Evolutionary conservation across 345 rosid species (phyloP), one percentile per base, ranked within the genome.

Genomic region (Rhizophora apiculata): DNA sequence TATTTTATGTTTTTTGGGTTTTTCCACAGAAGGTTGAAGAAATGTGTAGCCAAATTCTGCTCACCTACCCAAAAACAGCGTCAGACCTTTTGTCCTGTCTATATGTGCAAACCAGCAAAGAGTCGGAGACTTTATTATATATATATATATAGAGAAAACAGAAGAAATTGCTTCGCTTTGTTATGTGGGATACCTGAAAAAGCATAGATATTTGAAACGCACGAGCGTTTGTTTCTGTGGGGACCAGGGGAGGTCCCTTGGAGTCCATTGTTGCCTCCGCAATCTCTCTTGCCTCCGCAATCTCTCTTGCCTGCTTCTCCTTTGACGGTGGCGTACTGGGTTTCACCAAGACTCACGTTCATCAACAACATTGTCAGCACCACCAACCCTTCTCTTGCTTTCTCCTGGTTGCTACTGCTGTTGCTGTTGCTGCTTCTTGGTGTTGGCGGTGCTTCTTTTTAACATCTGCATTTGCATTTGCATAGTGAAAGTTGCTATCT

Each of bases 301-400:
- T 60, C 71, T 19, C 66, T 63, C 61, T 53, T 30, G 2, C 46
- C 46, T 4, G 36, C 64, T 1, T 51, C 63, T 34, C 16, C 49
- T 56, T 79, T 67, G 64, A 63, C 73, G 73, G 67, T 76, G 80
- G 65, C 73, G 39, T 61, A 64, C 69, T 49, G 48, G 64, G 63
- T 78, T 75, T 75, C 74, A 78, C 72, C 79, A 72, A 63, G 59
- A 26, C 61, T 63, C 68, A 54, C 43, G 18, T 43, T 43, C 60
- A 13, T 36, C 72, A 58, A 58, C 75, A 62, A 62, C 72, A 68
- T 29, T 15, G 49, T 43, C 74, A n/a, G 6, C 73, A 36, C 30
- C 79, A 68, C 34, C 76, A 56, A 64, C 54, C 64, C 70, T 53
- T 61, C 67, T 67, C 57, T 30, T 21, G 20, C n/a, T 34, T 22